phyloP scores from a whole-genome alignment of 2,329 filamentous ascomycete species.

The Curvularia sp. region DNA sequence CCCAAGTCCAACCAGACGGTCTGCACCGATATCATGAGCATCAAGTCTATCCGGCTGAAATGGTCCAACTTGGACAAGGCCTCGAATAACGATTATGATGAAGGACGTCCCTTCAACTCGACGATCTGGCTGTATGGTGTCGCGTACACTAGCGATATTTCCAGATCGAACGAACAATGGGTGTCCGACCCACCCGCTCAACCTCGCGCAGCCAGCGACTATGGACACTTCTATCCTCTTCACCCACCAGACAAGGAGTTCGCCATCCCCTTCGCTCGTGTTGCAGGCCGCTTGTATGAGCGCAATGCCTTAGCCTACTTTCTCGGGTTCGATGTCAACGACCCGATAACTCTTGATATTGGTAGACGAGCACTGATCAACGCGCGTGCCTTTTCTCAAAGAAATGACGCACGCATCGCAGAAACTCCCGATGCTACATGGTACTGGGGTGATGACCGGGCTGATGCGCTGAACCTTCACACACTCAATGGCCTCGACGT shows the following conservation, averaged over 20 bases:
- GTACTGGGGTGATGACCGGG: conserved; percentile 65
- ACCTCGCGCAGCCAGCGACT: conserved; percentile 44
- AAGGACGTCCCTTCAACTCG: conserved; percentile 56
- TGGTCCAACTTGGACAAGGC: conserved; percentile 58
- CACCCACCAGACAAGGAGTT: conserved; percentile 52
- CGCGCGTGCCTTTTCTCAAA: conserved; percentile 56
- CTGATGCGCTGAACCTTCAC: conserved; percentile 63
- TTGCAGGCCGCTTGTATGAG: conserved; percentile 64
- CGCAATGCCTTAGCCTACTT: conserved; percentile 57
- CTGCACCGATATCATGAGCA: conserved; percentile 61
- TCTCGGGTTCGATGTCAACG: conserved; percentile 41
- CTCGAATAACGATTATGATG: conserved; percentile 55
- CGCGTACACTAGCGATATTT: conserved; percentile 54
- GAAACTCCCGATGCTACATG: conserved; percentile 51
- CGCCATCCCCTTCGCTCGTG: conserved; percentile 58
- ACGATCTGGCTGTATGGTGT: conserved; percentile 59
- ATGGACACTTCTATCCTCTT: conserved; percentile 61
- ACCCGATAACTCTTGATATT: conserved; percentile 42
- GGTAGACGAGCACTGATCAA: conserved; percentile 57
- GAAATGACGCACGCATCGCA: conserved; percentile 58
- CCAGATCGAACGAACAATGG: conserved; percentile 40
- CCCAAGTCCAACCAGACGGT: conserved; percentile 26
- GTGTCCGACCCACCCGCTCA: conserved; percentile 18
- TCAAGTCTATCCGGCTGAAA: conserved; percentile 61
- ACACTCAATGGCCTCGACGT: conserved; percentile 63